Evolutionary conservation across 1,284 basidiomycete genomes (phyloP).

Genomic region (Bjerkandera adusta): DNA sequence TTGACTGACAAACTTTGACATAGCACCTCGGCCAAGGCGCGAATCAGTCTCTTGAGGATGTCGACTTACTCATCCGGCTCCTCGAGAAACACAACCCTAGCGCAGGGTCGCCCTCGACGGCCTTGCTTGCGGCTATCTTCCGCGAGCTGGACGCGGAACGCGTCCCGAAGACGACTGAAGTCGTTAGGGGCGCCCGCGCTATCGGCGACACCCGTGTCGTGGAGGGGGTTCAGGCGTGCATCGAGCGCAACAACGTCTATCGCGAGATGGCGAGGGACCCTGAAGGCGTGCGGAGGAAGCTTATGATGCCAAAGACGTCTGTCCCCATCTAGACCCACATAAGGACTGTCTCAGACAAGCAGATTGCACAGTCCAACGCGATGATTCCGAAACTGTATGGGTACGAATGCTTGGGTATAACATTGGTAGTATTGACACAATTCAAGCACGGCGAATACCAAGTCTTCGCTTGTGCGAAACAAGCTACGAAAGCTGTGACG

Average conservation of each 20-base stretch:
- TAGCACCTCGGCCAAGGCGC: conserved; percentile 48
- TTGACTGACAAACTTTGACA: conserved; percentile 22
- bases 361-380: too few species aligned
- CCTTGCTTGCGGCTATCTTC: conserved; percentile 30
- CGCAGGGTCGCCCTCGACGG: conserved; percentile 25
- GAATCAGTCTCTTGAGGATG: conserved; percentile 45
- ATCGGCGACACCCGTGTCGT: conserved; percentile 37
- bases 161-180: conserved; percentile 28
- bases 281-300: too few species aligned
- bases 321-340: too few species aligned
- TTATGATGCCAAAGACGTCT: too few species aligned
- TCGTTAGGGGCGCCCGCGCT: conserved; percentile 36
- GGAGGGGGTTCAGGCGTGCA: conserved; percentile 32
- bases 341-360: too few species aligned
- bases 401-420: too few species aligned
- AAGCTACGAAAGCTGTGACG: too few species aligned
- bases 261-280: conserved; percentile 13
- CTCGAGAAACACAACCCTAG: conserved; percentile 33
- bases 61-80: conserved; percentile 36
- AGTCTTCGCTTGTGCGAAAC: too few species aligned
- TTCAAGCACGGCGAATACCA: too few species aligned
- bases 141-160: conserved; percentile 28
- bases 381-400: too few species aligned
- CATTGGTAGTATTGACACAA: too few species aligned
- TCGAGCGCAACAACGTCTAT: conserved; percentile 29